phyloP scores from a whole-genome alignment of 345 rosid genomes.

The Hibiscus tridactylites region DNA sequence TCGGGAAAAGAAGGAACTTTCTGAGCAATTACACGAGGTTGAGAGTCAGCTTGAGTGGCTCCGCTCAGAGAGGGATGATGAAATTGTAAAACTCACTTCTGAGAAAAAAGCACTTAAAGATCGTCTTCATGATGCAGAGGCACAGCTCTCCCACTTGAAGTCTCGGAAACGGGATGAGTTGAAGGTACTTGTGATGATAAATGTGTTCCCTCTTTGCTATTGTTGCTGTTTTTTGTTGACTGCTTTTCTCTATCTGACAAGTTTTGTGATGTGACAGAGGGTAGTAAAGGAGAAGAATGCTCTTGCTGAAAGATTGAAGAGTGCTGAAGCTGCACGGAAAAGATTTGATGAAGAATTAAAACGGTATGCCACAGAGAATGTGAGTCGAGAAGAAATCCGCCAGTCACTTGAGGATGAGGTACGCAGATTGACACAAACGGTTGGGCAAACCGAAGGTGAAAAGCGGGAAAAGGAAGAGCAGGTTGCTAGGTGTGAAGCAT shows the following conservation, averaged over 20 bases:
- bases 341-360: slow-evolving; percentile 90
- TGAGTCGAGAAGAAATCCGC: slow-evolving; percentile 73
- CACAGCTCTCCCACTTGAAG: slow-evolving; percentile 74
- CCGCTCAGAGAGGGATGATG: slow-evolving; percentile 88
- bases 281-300: slow-evolving; percentile 88
- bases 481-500: slow-evolving; percentile 84
- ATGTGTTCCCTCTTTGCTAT: background rate
- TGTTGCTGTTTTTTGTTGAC: slow-evolving; percentile 4
- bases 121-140: slow-evolving; percentile 91
- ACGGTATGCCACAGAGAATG: slow-evolving; percentile 79
- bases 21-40: slow-evolving; percentile 75
- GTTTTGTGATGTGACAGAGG: slow-evolving; percentile 43
- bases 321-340: slow-evolving; percentile 81
- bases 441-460: slow-evolving; percentile 91
- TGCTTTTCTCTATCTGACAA: slow-evolving; percentile 13
- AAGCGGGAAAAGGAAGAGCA: slow-evolving; percentile 91
- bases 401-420: slow-evolving; percentile 89
- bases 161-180: slow-evolving; percentile 92
- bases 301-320: slow-evolving; percentile 81
- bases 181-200: slow-evolving; percentile 44
- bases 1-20: slow-evolving; percentile 78
- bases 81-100: slow-evolving; percentile 51
- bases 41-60: slow-evolving; percentile 98
- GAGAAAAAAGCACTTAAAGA: slow-evolving; percentile 84
- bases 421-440: slow-evolving; percentile 68